Conservation (phyloP, 108 stramenopile genomes). For the Discostella stelligeroides region DNA sequence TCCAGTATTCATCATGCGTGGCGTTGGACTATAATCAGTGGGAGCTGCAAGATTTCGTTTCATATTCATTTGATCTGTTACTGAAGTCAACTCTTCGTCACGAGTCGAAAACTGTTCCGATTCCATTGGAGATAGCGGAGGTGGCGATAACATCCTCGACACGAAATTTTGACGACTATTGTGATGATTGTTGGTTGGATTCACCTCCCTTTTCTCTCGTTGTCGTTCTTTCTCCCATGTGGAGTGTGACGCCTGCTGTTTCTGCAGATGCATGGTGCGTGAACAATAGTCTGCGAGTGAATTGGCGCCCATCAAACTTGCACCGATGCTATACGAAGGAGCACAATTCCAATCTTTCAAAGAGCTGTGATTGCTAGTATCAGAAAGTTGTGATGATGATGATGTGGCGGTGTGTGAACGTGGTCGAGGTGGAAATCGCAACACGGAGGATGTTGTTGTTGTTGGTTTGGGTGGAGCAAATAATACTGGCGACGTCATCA, state of each 20-base stretch:
- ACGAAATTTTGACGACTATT: neutral
- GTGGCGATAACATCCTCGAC: conserved; percentile 7
- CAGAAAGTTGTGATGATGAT: neutral
- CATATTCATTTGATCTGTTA: neutral
- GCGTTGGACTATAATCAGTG: conserved; percentile 11
- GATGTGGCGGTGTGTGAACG: neutral
- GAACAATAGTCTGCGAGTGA: conserved; percentile 44
- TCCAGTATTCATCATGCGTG: conserved; percentile 22
- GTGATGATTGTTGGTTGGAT: neutral
- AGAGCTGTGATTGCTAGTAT: neutral
- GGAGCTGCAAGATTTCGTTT: neutral
- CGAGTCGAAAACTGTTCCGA: conserved; percentile 18
- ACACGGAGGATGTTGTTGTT: neutral
- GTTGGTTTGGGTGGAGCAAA: conserved; percentile 19
- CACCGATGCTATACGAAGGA: conserved; percentile 26
- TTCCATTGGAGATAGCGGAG: conserved; percentile 24
- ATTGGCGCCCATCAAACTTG: conserved; percentile 38
- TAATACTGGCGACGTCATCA: neutral
- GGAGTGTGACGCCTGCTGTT: neutral
- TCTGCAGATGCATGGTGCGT: conserved; percentile 28
- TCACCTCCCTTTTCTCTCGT: conserved; percentile 4
- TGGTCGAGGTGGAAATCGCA: conserved; percentile 28
- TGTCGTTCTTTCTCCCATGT: neutral
- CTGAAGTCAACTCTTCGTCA: conserved; percentile 6
- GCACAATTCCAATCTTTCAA: neutral